Percentiles rank a stretch among this genome's conserved stretches.
Evolutionary conservation across 371 early-diverging fungal species (phyloP).

Genomic region (Entomophthora muscae): DNA sequence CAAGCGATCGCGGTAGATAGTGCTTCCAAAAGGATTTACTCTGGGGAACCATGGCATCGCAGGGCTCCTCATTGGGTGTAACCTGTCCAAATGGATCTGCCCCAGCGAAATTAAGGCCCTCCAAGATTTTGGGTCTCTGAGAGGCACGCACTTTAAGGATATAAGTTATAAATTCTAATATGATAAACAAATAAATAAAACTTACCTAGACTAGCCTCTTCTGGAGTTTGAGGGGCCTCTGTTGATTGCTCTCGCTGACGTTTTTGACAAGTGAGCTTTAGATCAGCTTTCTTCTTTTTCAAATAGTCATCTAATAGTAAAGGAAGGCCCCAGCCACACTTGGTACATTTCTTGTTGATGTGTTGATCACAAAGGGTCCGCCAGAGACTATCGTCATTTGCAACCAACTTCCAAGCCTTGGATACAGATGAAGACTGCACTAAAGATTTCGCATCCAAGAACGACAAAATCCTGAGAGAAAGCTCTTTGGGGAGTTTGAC

Average conservation of each 20-base stretch:
- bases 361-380: slow-evolving; percentile 92
- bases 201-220: neutral
- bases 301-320: slow-evolving; percentile 21
- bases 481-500: slow-evolving; percentile 60
- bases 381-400: slow-evolving; percentile 86
- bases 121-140: neutral
- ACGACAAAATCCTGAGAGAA: slow-evolving; percentile 56
- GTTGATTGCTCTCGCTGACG: slow-evolving; percentile 1
- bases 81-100: neutral
- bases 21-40: slow-evolving; percentile 55
- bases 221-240: neutral
- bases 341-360: slow-evolving; percentile 83
- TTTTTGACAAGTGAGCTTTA: slow-evolving; percentile 10
- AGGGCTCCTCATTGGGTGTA: neutral
- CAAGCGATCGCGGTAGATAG: slow-evolving; percentile 63
- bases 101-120: neutral
- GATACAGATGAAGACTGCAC: slow-evolving; percentile 82
- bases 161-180: too few species aligned
- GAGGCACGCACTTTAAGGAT: neutral
- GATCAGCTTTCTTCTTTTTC: slow-evolving; percentile 18
- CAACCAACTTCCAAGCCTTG: slow-evolving; percentile 52
- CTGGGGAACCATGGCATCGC: neutral
- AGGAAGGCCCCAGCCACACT: slow-evolving; percentile 92
- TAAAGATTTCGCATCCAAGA: slow-evolving; percentile 77
- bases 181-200: too few species aligned